Conservation (phyloP, 129 eudicot species). For the Flaveria bidentis region DNA sequence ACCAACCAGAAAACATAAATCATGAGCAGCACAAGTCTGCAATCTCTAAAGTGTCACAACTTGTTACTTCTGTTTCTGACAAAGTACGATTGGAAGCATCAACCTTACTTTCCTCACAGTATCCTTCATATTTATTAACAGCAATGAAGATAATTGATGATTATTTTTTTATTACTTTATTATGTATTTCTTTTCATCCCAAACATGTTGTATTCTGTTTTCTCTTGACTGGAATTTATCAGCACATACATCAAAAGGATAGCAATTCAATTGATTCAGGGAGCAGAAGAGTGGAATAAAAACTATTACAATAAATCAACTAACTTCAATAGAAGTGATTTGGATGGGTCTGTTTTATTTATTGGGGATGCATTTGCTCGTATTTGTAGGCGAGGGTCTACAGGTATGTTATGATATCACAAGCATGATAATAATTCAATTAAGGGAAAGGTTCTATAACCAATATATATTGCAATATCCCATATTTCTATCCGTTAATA, state of each 20-base stretch:
- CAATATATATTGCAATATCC: slow-evolving; percentile 7
- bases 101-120: slow-evolving; percentile 74
- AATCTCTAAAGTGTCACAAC: slow-evolving; percentile 61
- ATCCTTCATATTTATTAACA: slow-evolving; percentile 48
- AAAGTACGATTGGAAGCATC: slow-evolving; percentile 76
- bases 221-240: slow-evolving; percentile 43
- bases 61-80: slow-evolving; percentile 87
- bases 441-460: not conserved
- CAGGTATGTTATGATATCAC: slow-evolving; percentile 53
- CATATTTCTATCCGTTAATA: not conserved
- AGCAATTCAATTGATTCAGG: slow-evolving; percentile 62
- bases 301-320: slow-evolving; percentile 30
- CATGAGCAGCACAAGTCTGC: slow-evolving; percentile 43
- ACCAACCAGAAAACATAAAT: slow-evolving; percentile 37
- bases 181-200: slow-evolving; percentile 7
- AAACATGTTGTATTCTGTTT: slow-evolving; percentile 32
- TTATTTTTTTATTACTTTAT: slow-evolving; percentile 6
- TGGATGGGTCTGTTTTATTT: slow-evolving; percentile 51
- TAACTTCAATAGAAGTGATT: slow-evolving; percentile 25
- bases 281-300: slow-evolving; percentile 61
- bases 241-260: slow-evolving; percentile 75
- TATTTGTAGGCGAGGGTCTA: slow-evolving; percentile 84
- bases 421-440: not conserved
- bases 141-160: slow-evolving; percentile 10
- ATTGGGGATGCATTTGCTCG: slow-evolving; percentile 79